Percentiles rank a stretch among this genome's conserved stretches.
These are phyloP conservation scores for Fistulifera pelliculosa DNA, from an alignment of 108 stramenopile genomes.

Conservation along the genomic window DNA sequence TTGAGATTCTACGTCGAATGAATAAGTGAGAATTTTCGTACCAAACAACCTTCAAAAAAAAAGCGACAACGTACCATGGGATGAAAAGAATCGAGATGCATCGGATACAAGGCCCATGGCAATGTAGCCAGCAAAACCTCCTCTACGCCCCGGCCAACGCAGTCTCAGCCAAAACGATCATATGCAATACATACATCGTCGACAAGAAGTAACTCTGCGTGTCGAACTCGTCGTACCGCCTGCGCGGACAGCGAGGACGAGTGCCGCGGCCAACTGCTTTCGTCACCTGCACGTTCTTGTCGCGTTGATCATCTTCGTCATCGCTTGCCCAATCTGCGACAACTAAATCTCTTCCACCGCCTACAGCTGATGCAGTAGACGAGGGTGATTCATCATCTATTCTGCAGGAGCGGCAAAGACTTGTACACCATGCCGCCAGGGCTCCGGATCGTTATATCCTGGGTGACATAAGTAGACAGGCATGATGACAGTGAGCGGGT, in stretches of 20 bases:
- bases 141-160: constrained; percentile 72
- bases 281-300: too few relatives aligned
- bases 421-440: constrained; percentile 71
- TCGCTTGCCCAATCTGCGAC: neutral
- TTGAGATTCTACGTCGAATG: neutral
- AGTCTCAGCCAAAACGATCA: constrained; percentile 69
- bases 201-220: constrained; percentile 75
- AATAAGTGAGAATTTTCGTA: neutral
- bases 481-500: too few relatives aligned
- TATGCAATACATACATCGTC: constrained; percentile 57
- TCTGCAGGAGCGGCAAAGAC: constrained; percentile 59
- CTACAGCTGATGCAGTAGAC: constrained; percentile 3
- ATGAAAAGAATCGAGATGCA: neutral
- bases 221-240: constrained; percentile 64
- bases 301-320: neutral
- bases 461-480: constrained; percentile 78
- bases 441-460: constrained; percentile 43
- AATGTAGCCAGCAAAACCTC: constrained; percentile 79
- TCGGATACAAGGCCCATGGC: constrained; percentile 32
- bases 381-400: constrained; percentile 13
- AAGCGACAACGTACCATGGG: constrained; percentile 2
- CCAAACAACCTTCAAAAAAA: neutral
- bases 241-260: neutral
- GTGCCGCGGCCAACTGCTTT: too few relatives aligned
- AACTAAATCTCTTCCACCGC: constrained; percentile 5